Conservation (phyloP, 2,329 filamentous ascomycete genomes). For the Didymellaceae sp. region DNA sequence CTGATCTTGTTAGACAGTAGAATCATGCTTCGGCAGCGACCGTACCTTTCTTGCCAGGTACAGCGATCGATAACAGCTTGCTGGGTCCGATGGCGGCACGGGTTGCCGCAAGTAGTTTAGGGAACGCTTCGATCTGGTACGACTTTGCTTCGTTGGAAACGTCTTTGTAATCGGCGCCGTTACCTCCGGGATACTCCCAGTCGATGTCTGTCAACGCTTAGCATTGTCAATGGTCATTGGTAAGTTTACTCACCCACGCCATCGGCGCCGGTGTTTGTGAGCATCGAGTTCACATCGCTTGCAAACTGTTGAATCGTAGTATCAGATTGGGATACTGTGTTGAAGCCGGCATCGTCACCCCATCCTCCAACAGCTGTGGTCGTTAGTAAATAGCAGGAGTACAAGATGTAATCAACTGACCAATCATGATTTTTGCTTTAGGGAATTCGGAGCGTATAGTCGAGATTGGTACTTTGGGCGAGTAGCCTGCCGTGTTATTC, state of each 20-base stretch:
- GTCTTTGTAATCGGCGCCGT: slow-evolving; percentile 71
- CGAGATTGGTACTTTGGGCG: slow-evolving; percentile 61
- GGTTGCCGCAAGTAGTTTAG: slow-evolving; percentile 65
- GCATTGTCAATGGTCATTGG: background rate
- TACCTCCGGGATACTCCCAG: slow-evolving; percentile 70
- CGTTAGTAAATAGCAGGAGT: background rate
- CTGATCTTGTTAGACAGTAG: slow-evolving; percentile 32
- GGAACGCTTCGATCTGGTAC: slow-evolving; percentile 67
- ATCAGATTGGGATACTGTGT: slow-evolving; percentile 60
- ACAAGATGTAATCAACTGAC: no score
- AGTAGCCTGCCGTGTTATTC: slow-evolving; percentile 53
- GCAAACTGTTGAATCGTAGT: slow-evolving; percentile 65
- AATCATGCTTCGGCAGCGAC: rapidly evolving
- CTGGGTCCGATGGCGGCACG: slow-evolving; percentile 63
- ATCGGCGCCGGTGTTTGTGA: slow-evolving; percentile 68
- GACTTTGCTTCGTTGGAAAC: slow-evolving; percentile 65
- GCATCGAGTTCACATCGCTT: slow-evolving; percentile 68
- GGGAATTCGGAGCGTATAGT: slow-evolving; percentile 62
- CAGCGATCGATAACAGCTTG: slow-evolving; percentile 70
- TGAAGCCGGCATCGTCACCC: slow-evolving; percentile 72
- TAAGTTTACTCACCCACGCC: slow-evolving; percentile 59
- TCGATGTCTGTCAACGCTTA: slow-evolving; percentile 62
- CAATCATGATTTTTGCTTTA: slow-evolving; percentile 67
- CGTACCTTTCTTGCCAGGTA: slow-evolving; percentile 56
- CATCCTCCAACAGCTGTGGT: slow-evolving; percentile 71